These are phyloP conservation scores for Luffa acutangula DNA, from an alignment of 306 rosid species.

Conservation along the genomic window DNA sequence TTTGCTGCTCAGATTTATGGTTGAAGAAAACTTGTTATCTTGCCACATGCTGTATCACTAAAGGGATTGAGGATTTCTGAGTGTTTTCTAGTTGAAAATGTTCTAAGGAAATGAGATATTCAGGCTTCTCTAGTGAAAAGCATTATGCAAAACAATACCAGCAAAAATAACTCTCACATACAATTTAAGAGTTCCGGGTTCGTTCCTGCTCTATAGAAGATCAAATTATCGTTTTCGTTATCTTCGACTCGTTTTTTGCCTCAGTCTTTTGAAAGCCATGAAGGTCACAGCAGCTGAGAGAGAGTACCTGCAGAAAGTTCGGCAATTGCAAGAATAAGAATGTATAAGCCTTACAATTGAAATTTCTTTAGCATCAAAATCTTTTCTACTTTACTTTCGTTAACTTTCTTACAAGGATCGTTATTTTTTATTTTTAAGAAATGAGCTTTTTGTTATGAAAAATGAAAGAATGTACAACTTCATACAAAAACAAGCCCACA, in stretches of 20 bases:
- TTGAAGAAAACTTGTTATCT: background rate
- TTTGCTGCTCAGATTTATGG: background rate
- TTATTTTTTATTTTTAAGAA: too few species aligned
- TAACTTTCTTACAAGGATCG: background rate
- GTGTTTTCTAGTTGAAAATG: background rate
- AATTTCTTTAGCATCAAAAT: background rate
- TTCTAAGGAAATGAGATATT: background rate
- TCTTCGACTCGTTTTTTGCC: slow-evolving; percentile 42
- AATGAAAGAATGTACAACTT: too few species aligned
- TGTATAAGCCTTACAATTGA: background rate
- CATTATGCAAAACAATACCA: background rate
- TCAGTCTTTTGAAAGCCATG: slow-evolving; percentile 73
- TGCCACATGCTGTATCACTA: background rate
- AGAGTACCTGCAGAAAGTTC: slow-evolving; percentile 57
- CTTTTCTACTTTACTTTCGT: background rate
- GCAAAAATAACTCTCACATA: background rate
- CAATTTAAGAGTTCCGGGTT: background rate
- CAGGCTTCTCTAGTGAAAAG: background rate
- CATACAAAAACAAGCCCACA: too few species aligned
- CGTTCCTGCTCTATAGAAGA: background rate
- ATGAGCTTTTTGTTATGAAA: too few species aligned
- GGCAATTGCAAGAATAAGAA: background rate
- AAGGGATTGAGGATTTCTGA: background rate
- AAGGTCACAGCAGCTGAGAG: slow-evolving; percentile 88
- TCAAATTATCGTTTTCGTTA: slow-evolving; percentile 17